Evolutionary conservation across 2,329 filamentous ascomycete genomes (phyloP).

Genomic region (Penicillium palitans): DNA sequence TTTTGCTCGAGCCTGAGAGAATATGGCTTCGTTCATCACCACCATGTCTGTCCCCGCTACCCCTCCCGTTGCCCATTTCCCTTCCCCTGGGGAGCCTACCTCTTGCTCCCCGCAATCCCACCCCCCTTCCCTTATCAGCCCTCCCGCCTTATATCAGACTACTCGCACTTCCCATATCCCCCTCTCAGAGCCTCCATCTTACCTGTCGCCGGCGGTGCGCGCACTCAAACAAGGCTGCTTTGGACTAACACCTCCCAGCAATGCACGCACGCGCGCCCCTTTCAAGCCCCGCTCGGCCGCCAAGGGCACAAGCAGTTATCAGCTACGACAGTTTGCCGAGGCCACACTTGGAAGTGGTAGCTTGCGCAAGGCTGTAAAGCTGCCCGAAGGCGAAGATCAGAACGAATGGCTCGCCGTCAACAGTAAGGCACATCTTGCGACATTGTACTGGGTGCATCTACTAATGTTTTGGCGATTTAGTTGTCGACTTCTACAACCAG

Average conservation of each 20-base stretch:
- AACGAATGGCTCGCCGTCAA: constrained; percentile 99
- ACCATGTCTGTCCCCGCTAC: constrained; percentile 67
- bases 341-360: constrained; percentile 94
- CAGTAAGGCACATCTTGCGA: constrained; percentile 56
- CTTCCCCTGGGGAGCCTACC: constrained; percentile 30
- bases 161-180: constrained; percentile 34
- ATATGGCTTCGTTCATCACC: constrained; percentile 76
- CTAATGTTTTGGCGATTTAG: constrained; percentile 50
- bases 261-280: constrained; percentile 82
- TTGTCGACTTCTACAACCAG: constrained; percentile 99
- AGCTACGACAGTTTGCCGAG: constrained; percentile 96
- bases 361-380: constrained; percentile 90
- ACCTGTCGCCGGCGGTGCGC: constrained; percentile 38
- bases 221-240: constrained; percentile 39
- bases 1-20: constrained; percentile 3
- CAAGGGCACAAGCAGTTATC: constrained; percentile 87
- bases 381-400: constrained; percentile 95
- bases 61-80: constrained; percentile 36
- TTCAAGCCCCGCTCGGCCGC: constrained; percentile 84
- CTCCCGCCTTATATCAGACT: constrained; percentile 34
- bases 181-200: constrained; percentile 36
- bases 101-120: constrained; percentile 20
- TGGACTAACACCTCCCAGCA: constrained; percentile 58
- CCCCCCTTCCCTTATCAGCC: constrained; percentile 23
- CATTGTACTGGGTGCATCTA: constrained; percentile 16